Evolutionary conservation across 306 rosid species (phyloP), one percentile per base, ranked within the genome.

Genomic region (Ormosia emarginata): DNA sequence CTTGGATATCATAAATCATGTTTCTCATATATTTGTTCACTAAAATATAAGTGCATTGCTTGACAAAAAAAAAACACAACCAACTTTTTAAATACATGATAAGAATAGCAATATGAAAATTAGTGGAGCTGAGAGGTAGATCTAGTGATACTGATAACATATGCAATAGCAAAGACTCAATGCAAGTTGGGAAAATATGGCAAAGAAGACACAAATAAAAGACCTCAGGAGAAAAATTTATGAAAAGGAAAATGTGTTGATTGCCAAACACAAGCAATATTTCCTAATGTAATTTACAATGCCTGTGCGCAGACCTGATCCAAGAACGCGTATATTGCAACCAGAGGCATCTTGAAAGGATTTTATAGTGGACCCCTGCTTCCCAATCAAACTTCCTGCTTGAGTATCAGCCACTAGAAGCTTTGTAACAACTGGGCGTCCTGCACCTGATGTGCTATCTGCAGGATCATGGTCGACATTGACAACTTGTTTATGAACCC

Each of bases 321-420:
- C 88, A 73, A 89, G 90, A 62, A 89, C 85, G 1, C 87, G 89
- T 32, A 89, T 85, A 55, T 85, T 82, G 86, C 92, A 89, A 50
- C 87, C 87, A 6, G 90, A 84, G 69, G 78, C 34, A 80, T 89
- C 92, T 85, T 89, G 90, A 77, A 86, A 76, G 71, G 82, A 72
- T 81, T 89, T 89, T 67, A 89, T 82, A 40, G 90, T 89, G 56
- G 87, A 69, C 8, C 90, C 90, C 73, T 82, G 90, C 79, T 89
- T 89, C 79, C 92, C 92, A 72, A 89, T 89, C 82, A 89, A 81
- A 78, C 86, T 89, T 80, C 90, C 89, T 62, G 90, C 92, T 67
- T 89, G 92, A 73, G 90, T 80, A 87, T 89, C 92, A 68, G 92
- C 92, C 46, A 89, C 92, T 56, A 89, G 83, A 82, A 89, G 85